Evolutionary conservation across 2,329 filamentous ascomycete species (phyloP).

Genomic region (Tolypocladium pustulatum): DNA sequence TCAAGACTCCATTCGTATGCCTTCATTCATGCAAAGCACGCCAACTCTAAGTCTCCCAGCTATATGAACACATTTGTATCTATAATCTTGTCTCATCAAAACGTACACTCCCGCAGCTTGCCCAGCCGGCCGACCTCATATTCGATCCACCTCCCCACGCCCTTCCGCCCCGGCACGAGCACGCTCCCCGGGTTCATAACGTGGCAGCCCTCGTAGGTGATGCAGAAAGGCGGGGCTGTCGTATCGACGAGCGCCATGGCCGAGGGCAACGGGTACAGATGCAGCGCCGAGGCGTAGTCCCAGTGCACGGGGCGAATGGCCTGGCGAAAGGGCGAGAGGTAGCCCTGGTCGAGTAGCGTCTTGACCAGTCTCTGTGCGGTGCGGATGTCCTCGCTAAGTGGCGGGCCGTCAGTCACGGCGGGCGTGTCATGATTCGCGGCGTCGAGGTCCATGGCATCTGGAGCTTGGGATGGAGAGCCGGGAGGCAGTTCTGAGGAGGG

Average conservation of each 20-base stretch:
- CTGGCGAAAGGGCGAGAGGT: constrained; percentile 79
- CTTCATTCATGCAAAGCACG: background rate
- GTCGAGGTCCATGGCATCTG: constrained; percentile 31
- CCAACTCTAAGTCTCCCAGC: background rate
- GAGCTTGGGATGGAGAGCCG: constrained; percentile 6
- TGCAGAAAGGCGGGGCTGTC: constrained; percentile 69
- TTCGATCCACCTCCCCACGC: constrained; percentile 74
- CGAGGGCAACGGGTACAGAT: constrained; percentile 81
- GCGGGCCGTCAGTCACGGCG: constrained; percentile 6
- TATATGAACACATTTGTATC: background rate
- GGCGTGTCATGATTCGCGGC: constrained; percentile 11
- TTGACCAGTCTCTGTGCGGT: constrained; percentile 74
- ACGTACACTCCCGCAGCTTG: constrained; percentile 50
- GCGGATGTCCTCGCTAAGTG: constrained; percentile 34
- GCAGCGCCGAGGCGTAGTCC: constrained; percentile 70
- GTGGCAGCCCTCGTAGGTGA: constrained; percentile 92
- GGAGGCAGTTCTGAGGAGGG: constrained; percentile 6
- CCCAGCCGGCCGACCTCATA: constrained; percentile 62
- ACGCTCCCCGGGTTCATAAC: constrained; percentile 86
- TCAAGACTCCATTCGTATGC: background rate
- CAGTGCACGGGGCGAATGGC: constrained; percentile 72
- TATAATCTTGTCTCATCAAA: constrained; percentile 22
- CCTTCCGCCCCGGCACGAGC: constrained; percentile 56
- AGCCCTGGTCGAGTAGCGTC: constrained; percentile 82
- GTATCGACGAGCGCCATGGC: constrained; percentile 74